Conservation (phyloP, 495 filamentous ascomycete genomes). For the Bryoglossum gracile region DNA sequence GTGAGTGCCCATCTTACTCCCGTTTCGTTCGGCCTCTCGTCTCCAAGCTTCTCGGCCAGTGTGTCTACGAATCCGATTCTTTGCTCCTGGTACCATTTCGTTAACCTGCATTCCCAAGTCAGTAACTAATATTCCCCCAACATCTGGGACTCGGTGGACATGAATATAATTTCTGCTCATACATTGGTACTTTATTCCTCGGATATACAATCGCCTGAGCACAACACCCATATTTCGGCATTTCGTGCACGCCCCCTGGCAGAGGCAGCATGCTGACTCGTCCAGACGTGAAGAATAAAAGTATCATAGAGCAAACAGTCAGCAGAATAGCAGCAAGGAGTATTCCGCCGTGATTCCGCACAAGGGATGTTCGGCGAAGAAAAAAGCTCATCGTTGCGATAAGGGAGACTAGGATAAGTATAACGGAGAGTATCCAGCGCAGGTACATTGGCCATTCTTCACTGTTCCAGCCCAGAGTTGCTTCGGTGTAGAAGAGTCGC, state of each 20-base stretch:
- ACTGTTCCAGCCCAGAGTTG: constrained; percentile 48
- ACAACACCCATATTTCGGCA: constrained; percentile 46
- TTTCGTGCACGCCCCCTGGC: constrained; percentile 35
- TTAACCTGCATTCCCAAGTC: neutral
- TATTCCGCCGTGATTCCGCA: constrained; percentile 11
- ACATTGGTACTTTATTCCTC: constrained; percentile 1
- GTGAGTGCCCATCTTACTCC: constrained; percentile 40
- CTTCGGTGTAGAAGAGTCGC: constrained; percentile 52
- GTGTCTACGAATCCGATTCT: constrained; percentile 19
- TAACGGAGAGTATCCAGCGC: constrained; percentile 26
- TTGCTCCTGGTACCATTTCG: constrained; percentile 10
- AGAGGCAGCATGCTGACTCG: constrained; percentile 24
- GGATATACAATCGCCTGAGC: constrained; percentile 32
- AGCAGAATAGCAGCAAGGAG: constrained; percentile 20
- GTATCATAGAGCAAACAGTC: constrained; percentile 26
- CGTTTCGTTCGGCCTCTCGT: constrained; percentile 21
- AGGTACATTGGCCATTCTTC: constrained; percentile 42
- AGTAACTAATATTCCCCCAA: neutral
- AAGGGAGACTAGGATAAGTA: constrained; percentile 4
- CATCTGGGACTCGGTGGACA: too few relatives aligned
- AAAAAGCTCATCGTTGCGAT: neutral
- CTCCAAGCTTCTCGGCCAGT: constrained; percentile 25
- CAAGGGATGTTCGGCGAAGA: neutral
- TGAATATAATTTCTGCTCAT: neutral
- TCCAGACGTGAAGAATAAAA: constrained; percentile 33